Evolutionary conservation across 345 rosid genomes (phyloP).

Genomic region (Sisymbrium altissimum): DNA sequence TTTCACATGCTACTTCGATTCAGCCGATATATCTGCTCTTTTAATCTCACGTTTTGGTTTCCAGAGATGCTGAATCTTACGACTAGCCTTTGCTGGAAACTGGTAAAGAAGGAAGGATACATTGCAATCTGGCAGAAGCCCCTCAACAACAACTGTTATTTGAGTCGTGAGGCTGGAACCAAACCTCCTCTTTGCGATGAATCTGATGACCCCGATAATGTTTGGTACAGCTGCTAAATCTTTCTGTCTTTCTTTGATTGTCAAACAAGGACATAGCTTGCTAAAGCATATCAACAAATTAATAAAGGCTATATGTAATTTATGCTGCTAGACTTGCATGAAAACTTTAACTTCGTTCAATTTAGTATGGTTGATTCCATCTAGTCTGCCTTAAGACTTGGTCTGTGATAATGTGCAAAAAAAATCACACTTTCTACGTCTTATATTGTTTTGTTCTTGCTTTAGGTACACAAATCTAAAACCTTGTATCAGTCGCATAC

Average conservation of each 20-base stretch:
- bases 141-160: constrained; percentile 68
- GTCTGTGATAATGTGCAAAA: not conserved
- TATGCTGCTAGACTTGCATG: not conserved
- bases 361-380: not conserved
- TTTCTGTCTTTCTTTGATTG: constrained; percentile 8
- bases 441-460: constrained; percentile 12
- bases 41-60: constrained; percentile 19
- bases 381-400: not conserved
- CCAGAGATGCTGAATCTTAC: constrained; percentile 96
- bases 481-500: constrained; percentile 79
- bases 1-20: not conserved
- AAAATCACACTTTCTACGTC: not conserved
- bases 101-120: constrained; percentile 91
- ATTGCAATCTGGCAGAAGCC: constrained; percentile 96
- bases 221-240: constrained; percentile 55
- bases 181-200: constrained; percentile 76
- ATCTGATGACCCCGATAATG: constrained; percentile 83
- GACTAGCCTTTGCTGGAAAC: constrained; percentile 88
- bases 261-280: constrained; percentile 8
- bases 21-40: constrained; percentile 2
- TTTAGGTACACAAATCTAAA: constrained; percentile 82
- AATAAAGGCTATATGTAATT: not conserved
- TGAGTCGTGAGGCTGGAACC: constrained; percentile 65
- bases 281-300: constrained; percentile 1
- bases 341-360: not conserved